Conservation (phyloP, 768 basidiomycete genomes). For the Heimioporus sp. region DNA sequence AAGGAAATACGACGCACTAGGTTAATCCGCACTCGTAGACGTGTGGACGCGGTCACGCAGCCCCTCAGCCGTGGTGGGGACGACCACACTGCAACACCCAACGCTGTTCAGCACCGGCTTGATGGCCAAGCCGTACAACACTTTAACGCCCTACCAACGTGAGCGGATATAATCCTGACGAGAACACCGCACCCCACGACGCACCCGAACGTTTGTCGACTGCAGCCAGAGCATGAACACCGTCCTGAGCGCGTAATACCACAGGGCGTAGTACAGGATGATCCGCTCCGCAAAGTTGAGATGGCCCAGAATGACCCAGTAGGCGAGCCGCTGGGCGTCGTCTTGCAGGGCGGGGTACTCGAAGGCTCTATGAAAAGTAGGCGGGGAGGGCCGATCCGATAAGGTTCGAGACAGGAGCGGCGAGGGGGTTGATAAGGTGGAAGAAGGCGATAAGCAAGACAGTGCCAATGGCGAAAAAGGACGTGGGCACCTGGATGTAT, state of each 20-base stretch:
- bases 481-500: slow-evolving; percentile 90
- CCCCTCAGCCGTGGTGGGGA: too few species aligned
- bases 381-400: slow-evolving; percentile 95
- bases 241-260: slow-evolving; percentile 95
- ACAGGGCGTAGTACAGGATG: slow-evolving; percentile 89
- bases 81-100: too few species aligned
- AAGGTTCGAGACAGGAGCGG: slow-evolving; percentile 89
- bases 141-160: too few species aligned
- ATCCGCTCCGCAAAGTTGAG: slow-evolving; percentile 89
- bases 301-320: slow-evolving; percentile 94
- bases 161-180: too few species aligned
- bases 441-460: slow-evolving; percentile 64
- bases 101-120: too few species aligned
- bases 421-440: slow-evolving; percentile 88
- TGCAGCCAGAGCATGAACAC: slow-evolving; percentile 90
- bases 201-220: slow-evolving; percentile 78
- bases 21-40: too few species aligned
- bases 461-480: slow-evolving; percentile 79
- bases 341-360: slow-evolving; percentile 82
- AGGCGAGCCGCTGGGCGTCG: slow-evolving; percentile 95
- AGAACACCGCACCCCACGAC: slow-evolving; percentile 35
- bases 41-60: too few species aligned
- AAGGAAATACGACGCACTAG: too few species aligned
- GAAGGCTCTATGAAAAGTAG: slow-evolving; percentile 90
- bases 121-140: too few species aligned